phyloP scores from a whole-genome alignment of 2,329 filamentous ascomycete genomes.

The Hypoxylon sp. region DNA sequence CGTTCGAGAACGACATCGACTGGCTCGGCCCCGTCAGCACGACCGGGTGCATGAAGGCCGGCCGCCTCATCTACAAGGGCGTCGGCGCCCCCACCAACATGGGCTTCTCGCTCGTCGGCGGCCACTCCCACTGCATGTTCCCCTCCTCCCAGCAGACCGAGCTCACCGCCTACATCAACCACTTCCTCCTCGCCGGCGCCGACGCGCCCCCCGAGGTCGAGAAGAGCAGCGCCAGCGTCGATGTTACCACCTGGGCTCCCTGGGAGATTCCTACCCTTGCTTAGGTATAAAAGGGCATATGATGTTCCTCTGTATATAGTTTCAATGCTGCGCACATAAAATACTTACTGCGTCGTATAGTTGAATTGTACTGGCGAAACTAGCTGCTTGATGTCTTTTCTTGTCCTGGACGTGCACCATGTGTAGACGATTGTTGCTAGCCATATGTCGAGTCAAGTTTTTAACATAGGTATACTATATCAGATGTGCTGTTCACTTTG shows the following conservation, averaged over 20 bases:
- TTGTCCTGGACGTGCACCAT: no score
- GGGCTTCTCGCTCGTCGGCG: slow-evolving; percentile 65
- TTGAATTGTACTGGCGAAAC: no score
- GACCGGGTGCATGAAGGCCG: slow-evolving; percentile 66
- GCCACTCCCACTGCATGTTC: slow-evolving; percentile 65
- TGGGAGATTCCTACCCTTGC: slow-evolving; percentile 52
- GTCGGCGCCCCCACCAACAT: slow-evolving; percentile 62
- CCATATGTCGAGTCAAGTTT: background rate
- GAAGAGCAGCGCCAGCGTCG: slow-evolving; percentile 51
- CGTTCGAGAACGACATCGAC: slow-evolving; percentile 67
- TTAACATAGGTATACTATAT: background rate
- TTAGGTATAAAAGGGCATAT: slow-evolving; percentile 40
- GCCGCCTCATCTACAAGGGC: slow-evolving; percentile 61
- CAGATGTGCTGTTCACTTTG: background rate
- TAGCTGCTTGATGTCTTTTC: no score
- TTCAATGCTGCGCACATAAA: background rate
- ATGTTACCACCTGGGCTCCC: slow-evolving; percentile 51
- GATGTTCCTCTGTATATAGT: slow-evolving; percentile 26
- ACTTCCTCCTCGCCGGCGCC: slow-evolving; percentile 56
- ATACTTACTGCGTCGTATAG: background rate
- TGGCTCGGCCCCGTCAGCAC: slow-evolving; percentile 66
- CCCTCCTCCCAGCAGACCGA: slow-evolving; percentile 61
- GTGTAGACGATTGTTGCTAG: no score
- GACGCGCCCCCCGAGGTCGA: slow-evolving; percentile 49
- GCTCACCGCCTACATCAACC: slow-evolving; percentile 63